Conservation (phyloP, 163 green algal genomes). For the Chlorella variabilis region DNA sequence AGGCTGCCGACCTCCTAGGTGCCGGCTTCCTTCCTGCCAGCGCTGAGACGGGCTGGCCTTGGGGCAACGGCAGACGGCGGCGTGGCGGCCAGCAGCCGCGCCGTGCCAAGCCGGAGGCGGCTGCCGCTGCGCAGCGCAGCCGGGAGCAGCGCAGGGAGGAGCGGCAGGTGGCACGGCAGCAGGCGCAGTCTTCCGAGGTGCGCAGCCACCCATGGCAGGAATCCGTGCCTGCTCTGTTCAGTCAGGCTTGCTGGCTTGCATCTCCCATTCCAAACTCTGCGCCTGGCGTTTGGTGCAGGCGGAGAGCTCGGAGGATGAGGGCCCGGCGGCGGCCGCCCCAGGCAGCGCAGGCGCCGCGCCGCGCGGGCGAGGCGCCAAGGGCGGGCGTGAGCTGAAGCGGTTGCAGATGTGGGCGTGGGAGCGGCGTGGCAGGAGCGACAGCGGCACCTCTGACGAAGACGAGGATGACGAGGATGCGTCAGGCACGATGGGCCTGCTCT, state of each 20-base stretch:
- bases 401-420: constrained; percentile 39
- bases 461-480: constrained; percentile 17
- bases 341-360: background rate
- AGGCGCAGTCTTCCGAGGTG: constrained; percentile 12
- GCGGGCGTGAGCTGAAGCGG: constrained; percentile 18
- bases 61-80: background rate
- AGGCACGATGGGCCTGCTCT: background rate
- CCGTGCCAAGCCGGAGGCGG: background rate
- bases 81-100: background rate
- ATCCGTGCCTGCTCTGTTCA: too few relatives aligned
- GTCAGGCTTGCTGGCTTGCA: background rate
- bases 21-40: background rate
- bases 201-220: too few relatives aligned
- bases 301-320: constrained; percentile 22
- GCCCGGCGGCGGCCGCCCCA: background rate
- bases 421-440: constrained; percentile 1
- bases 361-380: background rate
- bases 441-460: constrained; percentile 17
- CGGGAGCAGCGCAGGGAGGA: constrained; percentile 23
- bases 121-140: background rate
- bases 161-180: background rate
- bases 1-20: background rate
- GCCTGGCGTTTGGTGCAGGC: background rate
- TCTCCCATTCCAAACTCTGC: background rate
- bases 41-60: constrained; percentile 8